Conservation (phyloP, 2,329 filamentous ascomycete genomes). For the Huntiella abstrusa region DNA sequence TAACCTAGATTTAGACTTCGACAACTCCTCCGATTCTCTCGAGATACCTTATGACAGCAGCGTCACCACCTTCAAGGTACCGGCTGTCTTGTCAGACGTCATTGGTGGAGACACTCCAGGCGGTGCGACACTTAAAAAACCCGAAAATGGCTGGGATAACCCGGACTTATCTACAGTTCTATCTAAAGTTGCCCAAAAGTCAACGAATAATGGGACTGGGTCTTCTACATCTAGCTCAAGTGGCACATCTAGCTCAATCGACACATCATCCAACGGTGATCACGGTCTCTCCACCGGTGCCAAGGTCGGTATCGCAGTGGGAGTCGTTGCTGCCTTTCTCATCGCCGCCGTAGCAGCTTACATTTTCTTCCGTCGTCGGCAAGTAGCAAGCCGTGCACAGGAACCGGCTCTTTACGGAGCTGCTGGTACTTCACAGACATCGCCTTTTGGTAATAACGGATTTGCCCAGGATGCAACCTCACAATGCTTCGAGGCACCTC, state of each 20-base stretch:
- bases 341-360: slow-evolving; percentile 16
- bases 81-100: slow-evolving; percentile 27
- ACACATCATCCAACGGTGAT: not conserved
- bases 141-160: slow-evolving; percentile 29
- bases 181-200: slow-evolving; percentile 16
- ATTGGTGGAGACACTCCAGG: slow-evolving; percentile 33
- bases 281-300: slow-evolving; percentile 19
- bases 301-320: slow-evolving; percentile 24
- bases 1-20: slow-evolving; percentile 33
- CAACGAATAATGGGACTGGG: slow-evolving; percentile 32
- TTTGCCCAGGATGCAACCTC: too few species aligned
- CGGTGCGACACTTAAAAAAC: slow-evolving; percentile 32
- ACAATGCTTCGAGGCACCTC: too few species aligned
- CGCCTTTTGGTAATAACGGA: too few species aligned
- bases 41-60: slow-evolving; percentile 30
- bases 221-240: slow-evolving; percentile 23
- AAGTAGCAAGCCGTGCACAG: slow-evolving; percentile 12
- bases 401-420: not conserved
- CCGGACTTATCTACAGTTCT: slow-evolving; percentile 23
- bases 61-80: slow-evolving; percentile 20
- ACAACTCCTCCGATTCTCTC: slow-evolving; percentile 24
- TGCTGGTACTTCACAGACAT: too few species aligned
- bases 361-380: slow-evolving; percentile 18
- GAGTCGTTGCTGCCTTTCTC: slow-evolving; percentile 13
- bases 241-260: slow-evolving; percentile 18